Conservation (phyloP, 306 rosid species). For the Lotus japonicus region DNA sequence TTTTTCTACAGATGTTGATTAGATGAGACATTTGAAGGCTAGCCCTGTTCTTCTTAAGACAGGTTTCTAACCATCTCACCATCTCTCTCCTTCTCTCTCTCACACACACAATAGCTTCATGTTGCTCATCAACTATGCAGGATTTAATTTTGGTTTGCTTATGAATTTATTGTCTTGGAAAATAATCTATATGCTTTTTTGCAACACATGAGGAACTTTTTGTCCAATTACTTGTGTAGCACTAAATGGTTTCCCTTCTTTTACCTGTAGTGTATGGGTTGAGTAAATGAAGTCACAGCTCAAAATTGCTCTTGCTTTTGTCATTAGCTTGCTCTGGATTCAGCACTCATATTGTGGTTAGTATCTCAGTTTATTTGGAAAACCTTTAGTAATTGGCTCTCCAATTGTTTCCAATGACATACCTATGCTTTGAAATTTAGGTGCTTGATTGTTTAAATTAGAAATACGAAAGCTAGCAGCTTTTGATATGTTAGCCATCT, state of each 20-base stretch:
- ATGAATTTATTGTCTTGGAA: not conserved
- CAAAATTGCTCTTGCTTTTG: constrained; percentile 40
- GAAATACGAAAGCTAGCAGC: not conserved
- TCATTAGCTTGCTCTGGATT: constrained; percentile 53
- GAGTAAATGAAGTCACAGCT: constrained; percentile 56
- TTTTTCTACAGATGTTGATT: constrained; percentile 14
- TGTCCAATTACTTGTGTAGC: not conserved
- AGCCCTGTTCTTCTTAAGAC: constrained; percentile 18
- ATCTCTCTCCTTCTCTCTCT: not conserved
- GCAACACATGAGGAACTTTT: constrained; percentile 9
- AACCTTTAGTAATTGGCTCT: not conserved
- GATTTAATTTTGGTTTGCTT: not conserved
- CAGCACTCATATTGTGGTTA: constrained; percentile 57
- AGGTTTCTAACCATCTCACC: constrained; percentile 18
- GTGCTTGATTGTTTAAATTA: not conserved
- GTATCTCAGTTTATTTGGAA: constrained; percentile 20
- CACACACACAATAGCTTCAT: not conserved
- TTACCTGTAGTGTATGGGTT: constrained; percentile 33
- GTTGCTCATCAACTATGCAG: not conserved
- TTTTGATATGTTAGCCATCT: not conserved
- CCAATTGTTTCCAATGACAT: not conserved
- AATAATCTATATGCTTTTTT: not conserved
- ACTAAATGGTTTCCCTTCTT: constrained; percentile 16
- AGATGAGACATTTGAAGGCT: constrained; percentile 22
- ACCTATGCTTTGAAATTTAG: not conserved